Conservation (phyloP, 2,329 filamentous ascomycete species). For the Fusarium sp. region DNA sequence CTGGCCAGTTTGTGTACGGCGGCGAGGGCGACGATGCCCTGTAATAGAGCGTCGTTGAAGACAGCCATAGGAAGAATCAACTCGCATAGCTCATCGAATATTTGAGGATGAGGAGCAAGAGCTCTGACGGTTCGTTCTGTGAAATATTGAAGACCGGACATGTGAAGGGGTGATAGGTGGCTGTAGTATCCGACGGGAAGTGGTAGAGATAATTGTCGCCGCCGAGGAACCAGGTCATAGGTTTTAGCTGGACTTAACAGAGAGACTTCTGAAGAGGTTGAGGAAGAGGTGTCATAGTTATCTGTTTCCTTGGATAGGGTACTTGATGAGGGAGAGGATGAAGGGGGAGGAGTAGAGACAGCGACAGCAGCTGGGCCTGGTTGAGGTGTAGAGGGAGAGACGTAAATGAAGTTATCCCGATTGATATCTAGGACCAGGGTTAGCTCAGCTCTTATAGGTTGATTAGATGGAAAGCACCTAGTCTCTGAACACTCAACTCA, state of each 20-base stretch:
- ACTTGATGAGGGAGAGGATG: not conserved
- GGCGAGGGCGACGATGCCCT: slow-evolving; percentile 30
- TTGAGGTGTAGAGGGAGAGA: slow-evolving; percentile 23
- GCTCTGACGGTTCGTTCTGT: slow-evolving; percentile 31
- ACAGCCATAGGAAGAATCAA: slow-evolving; percentile 33
- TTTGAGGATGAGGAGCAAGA: slow-evolving; percentile 28
- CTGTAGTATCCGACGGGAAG: slow-evolving; percentile 25
- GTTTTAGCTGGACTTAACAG: not conserved
- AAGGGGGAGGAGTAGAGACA: not conserved
- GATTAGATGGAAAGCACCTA: not conserved
- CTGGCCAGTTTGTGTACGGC: slow-evolving; percentile 30
- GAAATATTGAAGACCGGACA: slow-evolving; percentile 35
- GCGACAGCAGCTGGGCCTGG: not conserved
- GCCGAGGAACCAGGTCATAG: slow-evolving; percentile 7
- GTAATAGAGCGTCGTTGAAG: slow-evolving; percentile 28
- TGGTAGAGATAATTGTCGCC: not conserved
- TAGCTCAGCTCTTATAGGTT: not conserved
- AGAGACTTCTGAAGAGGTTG: slow-evolving; percentile 1
- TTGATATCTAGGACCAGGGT: slow-evolving; percentile 13
- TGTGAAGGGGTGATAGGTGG: slow-evolving; percentile 29
- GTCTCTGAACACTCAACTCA: slow-evolving; percentile 28
- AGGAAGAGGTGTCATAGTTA: not conserved
- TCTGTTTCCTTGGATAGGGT: not conserved
- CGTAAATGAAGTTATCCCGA: slow-evolving; percentile 35
- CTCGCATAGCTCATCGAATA: slow-evolving; percentile 32